Evolutionary conservation across 495 filamentous ascomycete species (phyloP).

Genomic region (Cairneyella variabilis): DNA sequence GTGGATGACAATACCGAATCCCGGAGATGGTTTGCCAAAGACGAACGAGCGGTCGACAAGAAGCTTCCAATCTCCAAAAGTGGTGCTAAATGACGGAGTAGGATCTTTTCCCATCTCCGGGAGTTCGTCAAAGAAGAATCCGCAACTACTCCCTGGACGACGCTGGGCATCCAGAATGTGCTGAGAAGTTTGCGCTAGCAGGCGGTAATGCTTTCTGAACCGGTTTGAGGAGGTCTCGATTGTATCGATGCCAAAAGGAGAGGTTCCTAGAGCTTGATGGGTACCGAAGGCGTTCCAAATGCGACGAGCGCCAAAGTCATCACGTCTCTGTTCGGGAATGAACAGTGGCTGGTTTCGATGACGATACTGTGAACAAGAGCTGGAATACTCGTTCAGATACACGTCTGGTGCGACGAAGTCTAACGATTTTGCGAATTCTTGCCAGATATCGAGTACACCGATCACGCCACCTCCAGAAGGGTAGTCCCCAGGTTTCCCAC

Average conservation of each 20-base stretch:
- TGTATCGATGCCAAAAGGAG: constrained; percentile 46
- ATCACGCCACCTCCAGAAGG: constrained; percentile 40
- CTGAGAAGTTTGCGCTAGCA: constrained; percentile 32
- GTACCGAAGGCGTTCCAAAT: constrained; percentile 42
- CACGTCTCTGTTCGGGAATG: constrained; percentile 47
- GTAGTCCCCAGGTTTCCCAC: constrained; percentile 40
- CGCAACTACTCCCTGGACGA: constrained; percentile 31
- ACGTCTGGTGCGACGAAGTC: constrained; percentile 48
- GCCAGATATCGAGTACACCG: constrained; percentile 44
- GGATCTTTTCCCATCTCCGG: constrained; percentile 11
- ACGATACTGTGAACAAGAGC: constrained; percentile 36
- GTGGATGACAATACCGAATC: constrained; percentile 44
- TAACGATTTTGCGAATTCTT: constrained; percentile 36
- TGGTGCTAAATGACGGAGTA: neutral
- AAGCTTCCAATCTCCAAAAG: constrained; percentile 28
- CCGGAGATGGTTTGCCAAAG: constrained; percentile 40
- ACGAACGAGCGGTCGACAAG: constrained; percentile 43
- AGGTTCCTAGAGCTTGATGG: constrained; percentile 38
- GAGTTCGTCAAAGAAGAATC: constrained; percentile 46
- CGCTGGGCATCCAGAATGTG: constrained; percentile 38
- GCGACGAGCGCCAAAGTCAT: constrained; percentile 43
- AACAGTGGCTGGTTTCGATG: constrained; percentile 44
- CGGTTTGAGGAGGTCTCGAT: constrained; percentile 23
- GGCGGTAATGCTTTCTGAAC: constrained; percentile 37
- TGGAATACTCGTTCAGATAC: constrained; percentile 41